Conservation (phyloP, 2,329 filamentous ascomycete species). For the Diplodia sapinea region DNA sequence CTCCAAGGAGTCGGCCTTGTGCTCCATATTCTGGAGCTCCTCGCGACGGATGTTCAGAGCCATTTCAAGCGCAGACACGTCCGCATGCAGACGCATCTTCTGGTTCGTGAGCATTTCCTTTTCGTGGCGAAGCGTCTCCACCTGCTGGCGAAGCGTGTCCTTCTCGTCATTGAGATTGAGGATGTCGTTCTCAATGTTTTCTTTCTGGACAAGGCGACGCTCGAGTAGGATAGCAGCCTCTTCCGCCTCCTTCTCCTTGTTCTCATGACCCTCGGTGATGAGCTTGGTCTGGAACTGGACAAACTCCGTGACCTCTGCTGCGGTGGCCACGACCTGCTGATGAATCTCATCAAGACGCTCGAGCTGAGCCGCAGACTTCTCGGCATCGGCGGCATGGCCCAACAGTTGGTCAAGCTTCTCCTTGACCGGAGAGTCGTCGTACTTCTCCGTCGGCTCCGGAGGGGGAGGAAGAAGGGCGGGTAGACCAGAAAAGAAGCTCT, state of each 20-base stretch:
- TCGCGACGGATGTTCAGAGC: conserved; percentile 87
- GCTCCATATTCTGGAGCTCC: conserved; percentile 89
- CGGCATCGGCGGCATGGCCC: conserved; percentile 68
- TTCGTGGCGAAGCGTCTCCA: conserved; percentile 67
- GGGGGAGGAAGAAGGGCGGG: conserved; percentile 53
- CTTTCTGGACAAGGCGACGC: conserved; percentile 70
- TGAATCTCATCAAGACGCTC: conserved; percentile 88
- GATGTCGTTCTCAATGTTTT: conserved; percentile 59
- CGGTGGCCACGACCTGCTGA: conserved; percentile 81
- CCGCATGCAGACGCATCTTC: conserved; percentile 79
- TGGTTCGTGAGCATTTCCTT: conserved; percentile 77
- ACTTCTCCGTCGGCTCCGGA: conserved; percentile 48
- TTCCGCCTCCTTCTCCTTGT: conserved; percentile 77
- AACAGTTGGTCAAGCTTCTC: conserved; percentile 63
- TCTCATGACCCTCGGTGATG: conserved; percentile 77
- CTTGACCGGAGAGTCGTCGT: conserved; percentile 65
- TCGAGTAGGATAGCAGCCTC: conserved; percentile 83
- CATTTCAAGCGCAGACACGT: conserved; percentile 89
- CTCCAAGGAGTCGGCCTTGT: conserved; percentile 85
- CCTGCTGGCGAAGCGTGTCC: conserved; percentile 56
- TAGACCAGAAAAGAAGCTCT: conserved; percentile 48
- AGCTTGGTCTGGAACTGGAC: conserved; percentile 76
- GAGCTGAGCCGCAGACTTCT: conserved; percentile 74
- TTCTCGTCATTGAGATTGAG: conserved; percentile 52
- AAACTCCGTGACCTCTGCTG: conserved; percentile 82